Evolutionary conservation across 1,284 basidiomycete species (phyloP), one percentile per base, ranked within the genome.

Genomic region (Trichosporon coremiiforme): DNA sequence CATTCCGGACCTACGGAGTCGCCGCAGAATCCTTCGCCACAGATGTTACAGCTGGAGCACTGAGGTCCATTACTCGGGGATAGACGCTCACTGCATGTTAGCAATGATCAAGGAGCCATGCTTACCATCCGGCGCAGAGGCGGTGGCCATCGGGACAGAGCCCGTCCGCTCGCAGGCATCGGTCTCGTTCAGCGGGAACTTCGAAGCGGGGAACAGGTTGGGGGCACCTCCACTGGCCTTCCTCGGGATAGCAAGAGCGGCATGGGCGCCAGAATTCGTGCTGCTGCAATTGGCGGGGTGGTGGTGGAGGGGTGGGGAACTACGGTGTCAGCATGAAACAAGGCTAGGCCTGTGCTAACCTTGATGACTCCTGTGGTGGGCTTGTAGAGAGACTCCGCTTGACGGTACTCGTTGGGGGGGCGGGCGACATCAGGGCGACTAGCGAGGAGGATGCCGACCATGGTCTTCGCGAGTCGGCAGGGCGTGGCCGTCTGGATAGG

Each of bases 21-120:
- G 9, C 73, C 73, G 25, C 74, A 75, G 66, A 74, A 75, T 8
- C 74, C 74, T 25, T 75, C 74, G 2, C 74, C 74, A 25, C 74
- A 75, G 22, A 75, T 69, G 25, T 69, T 70, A 22, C 74, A 75
- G 29, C 65, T 71, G 17, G 64, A 62, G 35, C 72, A 69, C 31
- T 38, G 63, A 4, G 74, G 74, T 0, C 68, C 66, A 7, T 68
- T 62, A n/a, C 62, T 57, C 2, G 74, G 74, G 4, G 71, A 74
- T 1, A 75, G 71, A 12, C 70, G 72, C 1, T 75, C 72, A 45
- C 74, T 75, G 12, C 1, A 8, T 50, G 41, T 70, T 35, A 68
- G 66, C 20, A 35, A 29, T 12, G 5, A 13, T 8, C 5, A 7
- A 22, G 4, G 22, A 13, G 2, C n/a, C n/a, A 2, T 0, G 0